Conservation (phyloP, 805 yeast genomes). For the Lachancea sp. region DNA sequence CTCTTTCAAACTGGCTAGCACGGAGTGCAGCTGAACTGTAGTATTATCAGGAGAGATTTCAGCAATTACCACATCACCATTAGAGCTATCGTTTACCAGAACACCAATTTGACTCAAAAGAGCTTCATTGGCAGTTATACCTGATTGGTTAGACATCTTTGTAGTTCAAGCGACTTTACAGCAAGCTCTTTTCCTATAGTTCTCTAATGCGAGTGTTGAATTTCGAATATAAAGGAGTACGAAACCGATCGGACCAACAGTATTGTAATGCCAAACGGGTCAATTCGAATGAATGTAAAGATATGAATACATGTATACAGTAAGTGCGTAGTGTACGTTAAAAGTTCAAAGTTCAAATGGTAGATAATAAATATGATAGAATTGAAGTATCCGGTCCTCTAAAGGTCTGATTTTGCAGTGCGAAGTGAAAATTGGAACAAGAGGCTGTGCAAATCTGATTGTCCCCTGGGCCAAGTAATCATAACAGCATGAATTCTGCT, state of each 20-base stretch:
- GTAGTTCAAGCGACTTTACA: no score
- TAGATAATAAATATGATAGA: constrained; percentile 1
- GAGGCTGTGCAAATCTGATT: not conserved
- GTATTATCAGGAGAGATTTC: constrained; percentile 22
- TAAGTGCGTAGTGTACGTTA: not conserved
- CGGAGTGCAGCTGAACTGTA: constrained; percentile 16
- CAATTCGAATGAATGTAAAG: not conserved
- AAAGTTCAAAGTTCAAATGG: constrained; percentile 2
- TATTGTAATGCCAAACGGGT: not conserved
- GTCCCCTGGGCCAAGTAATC: not conserved
- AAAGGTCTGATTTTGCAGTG: not conserved
- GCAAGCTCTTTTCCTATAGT: no score
- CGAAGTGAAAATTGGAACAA: not conserved
- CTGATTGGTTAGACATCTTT: constrained; percentile 71
- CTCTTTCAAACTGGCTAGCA: constrained; percentile 33
- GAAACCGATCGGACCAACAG: no score
- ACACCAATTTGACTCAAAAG: constrained; percentile 16
- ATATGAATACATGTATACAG: not conserved
- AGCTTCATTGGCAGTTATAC: constrained; percentile 39
- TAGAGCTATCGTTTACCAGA: constrained; percentile 10
- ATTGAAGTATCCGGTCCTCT: constrained; percentile 7
- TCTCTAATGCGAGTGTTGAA: no score
- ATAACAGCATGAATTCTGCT: constrained; percentile 31
- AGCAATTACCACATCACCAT: constrained; percentile 16
- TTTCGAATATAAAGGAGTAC: no score